Percentiles rank a stretch among this genome's conserved stretches.
phyloP scores from a whole-genome alignment of 345 rosid genomes.

The Rubroshorea leprosula region DNA sequence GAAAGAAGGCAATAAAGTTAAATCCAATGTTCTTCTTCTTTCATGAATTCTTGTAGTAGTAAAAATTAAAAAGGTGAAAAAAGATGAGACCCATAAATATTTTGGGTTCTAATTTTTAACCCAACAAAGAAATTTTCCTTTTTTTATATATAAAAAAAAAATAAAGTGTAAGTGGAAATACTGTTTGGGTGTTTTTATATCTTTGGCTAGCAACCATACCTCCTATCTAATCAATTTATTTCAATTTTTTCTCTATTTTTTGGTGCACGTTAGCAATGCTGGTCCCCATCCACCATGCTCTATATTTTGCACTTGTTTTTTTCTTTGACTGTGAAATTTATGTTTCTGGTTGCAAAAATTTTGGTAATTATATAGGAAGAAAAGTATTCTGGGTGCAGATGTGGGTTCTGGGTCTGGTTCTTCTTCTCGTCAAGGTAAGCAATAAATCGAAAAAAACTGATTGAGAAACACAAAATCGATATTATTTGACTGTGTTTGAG shows the following conservation, averaged over 20 bases:
- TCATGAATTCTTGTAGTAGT: slow-evolving; percentile 34
- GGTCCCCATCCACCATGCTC: slow-evolving; percentile 54
- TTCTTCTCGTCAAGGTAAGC: slow-evolving; percentile 45
- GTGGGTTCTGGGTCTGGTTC: slow-evolving; percentile 25
- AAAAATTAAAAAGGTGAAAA: slow-evolving; percentile 24
- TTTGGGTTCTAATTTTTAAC: slow-evolving; percentile 20
- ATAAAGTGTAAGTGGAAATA: slow-evolving; percentile 35
- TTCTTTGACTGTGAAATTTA: slow-evolving; percentile 2
- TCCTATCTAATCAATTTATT: slow-evolving; percentile 33
- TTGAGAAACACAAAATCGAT: background rate
- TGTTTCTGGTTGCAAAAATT: slow-evolving; percentile 20
- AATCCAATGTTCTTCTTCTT: slow-evolving; percentile 21
- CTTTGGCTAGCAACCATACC: slow-evolving; percentile 54
- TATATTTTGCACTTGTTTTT: slow-evolving; percentile 19
- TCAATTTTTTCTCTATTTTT: slow-evolving; percentile 5
- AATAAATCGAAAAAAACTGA: background rate
- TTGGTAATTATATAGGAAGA: slow-evolving; percentile 27
- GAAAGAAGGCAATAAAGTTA: slow-evolving; percentile 25
- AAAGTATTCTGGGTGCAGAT: slow-evolving; percentile 30
- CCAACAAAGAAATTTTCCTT: slow-evolving; percentile 15
- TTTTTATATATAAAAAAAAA: too few relatives aligned
- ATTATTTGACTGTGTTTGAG: background rate
- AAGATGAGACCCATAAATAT: slow-evolving; percentile 15
- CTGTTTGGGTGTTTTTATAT: slow-evolving; percentile 43
- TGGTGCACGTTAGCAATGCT: slow-evolving; percentile 74